These are phyloP conservation scores for Wallacemonas sp. DNA, from an alignment of 208 protist species.

Conservation along the genomic window DNA sequence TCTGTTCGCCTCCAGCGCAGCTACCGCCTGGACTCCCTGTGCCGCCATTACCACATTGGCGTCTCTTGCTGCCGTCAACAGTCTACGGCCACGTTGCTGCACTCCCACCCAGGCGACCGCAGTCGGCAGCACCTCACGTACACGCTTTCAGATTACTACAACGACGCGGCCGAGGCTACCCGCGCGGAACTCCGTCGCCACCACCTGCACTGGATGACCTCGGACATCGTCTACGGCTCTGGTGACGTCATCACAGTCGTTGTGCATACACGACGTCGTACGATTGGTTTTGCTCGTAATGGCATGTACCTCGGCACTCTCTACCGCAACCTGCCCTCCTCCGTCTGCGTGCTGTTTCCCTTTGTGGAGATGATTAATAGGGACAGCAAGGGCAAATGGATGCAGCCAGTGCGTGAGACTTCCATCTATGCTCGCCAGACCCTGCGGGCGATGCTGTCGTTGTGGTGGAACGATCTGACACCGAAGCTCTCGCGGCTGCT, in stretches of 20 bases:
- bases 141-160: constrained; percentile 68
- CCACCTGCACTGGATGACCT: constrained; percentile 64
- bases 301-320: constrained; percentile 69
- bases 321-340: constrained; percentile 49
- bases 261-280: constrained; percentile 53
- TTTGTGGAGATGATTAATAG: constrained; percentile 85
- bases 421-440: constrained; percentile 56
- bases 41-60: constrained; percentile 77
- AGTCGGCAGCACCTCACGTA: constrained; percentile 44
- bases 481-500: constrained; percentile 36
- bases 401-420: constrained; percentile 64
- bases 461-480: constrained; percentile 48
- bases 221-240: constrained; percentile 81
- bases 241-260: constrained; percentile 85
- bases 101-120: constrained; percentile 47
- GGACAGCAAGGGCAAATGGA: constrained; percentile 72
- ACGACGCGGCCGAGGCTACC: constrained; percentile 6
- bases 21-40: constrained; percentile 62
- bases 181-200: constrained; percentile 49
- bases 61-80: constrained; percentile 35
- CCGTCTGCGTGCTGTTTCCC: constrained; percentile 64
- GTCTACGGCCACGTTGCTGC: constrained; percentile 25
- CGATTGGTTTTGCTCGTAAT: constrained; percentile 80
- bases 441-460: constrained; percentile 68
- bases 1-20: constrained; percentile 66